Evolutionary conservation across 2,329 filamentous ascomycete genomes (phyloP).

Genomic region (Aspergillus sp.): DNA sequence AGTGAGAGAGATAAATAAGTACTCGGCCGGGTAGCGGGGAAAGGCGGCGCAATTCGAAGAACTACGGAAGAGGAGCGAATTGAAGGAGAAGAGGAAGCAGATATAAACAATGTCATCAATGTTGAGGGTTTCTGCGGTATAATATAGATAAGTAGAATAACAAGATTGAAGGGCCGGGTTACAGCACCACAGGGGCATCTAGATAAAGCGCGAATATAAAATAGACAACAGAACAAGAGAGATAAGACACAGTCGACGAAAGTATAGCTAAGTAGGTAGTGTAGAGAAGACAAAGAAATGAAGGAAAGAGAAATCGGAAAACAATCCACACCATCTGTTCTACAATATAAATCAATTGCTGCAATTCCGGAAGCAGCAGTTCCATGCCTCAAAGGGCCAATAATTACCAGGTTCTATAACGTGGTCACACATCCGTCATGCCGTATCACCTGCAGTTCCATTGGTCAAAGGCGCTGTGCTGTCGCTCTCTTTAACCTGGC

Average conservation of each 20-base stretch:
- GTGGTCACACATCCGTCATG: slow-evolving; percentile 17
- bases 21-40: not conserved
- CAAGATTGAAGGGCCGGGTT: not conserved
- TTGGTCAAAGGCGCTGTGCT: slow-evolving; percentile 47
- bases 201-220: not conserved
- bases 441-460: slow-evolving; percentile 59
- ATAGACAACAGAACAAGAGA: slow-evolving; percentile 13
- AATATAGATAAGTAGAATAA: not conserved
- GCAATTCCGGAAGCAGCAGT: not conserved
- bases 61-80: no score
- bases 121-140: not conserved
- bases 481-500: slow-evolving; percentile 34
- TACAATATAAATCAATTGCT: not conserved
- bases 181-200: not conserved
- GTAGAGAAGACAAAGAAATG: not conserved
- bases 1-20: not conserved
- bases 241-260: slow-evolving; percentile 6
- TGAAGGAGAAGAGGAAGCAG: not conserved
- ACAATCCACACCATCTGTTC: not conserved
- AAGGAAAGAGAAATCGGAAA: not conserved
- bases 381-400: not conserved
- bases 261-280: not conserved
- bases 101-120: not conserved
- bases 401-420: not conserved
- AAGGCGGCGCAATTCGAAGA: no score